These are phyloP conservation scores for Lasiodiplodia hormozganensis DNA, from an alignment of 2,329 filamentous ascomycete species.

Conservation along the genomic window DNA sequence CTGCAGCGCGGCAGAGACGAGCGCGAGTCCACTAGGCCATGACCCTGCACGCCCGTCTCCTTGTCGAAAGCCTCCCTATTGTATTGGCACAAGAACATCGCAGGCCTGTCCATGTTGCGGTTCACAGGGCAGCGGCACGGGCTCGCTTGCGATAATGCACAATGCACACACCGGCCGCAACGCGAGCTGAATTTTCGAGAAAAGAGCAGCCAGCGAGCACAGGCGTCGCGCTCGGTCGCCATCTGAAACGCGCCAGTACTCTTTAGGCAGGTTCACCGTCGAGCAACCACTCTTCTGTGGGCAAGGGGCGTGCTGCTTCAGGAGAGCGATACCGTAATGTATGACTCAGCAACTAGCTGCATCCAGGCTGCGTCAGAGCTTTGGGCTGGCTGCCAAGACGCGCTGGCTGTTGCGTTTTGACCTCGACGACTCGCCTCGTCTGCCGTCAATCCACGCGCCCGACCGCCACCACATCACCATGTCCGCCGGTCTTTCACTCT, in stretches of 20 bases:
- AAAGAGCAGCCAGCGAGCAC: conserved; percentile 1
- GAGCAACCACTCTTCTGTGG: background rate
- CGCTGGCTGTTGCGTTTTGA: conserved; percentile 5
- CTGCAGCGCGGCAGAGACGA: conserved; percentile 17
- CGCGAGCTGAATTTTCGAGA: conserved; percentile 21
- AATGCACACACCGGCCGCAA: conserved; percentile 14
- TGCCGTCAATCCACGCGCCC: conserved; percentile 17
- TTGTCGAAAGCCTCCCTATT: conserved; percentile 12
- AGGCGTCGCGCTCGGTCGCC: background rate
- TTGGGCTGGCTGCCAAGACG: background rate
- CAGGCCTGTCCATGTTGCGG: background rate
- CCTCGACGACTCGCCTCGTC: conserved; percentile 20
- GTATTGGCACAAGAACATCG: background rate
- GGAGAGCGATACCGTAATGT: background rate
- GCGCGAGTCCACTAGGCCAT: background rate
- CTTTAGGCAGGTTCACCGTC: background rate
- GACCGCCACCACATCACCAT: conserved; percentile 34
- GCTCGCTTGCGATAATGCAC: conserved; percentile 8
- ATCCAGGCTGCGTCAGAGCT: background rate
- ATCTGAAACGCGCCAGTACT: background rate
- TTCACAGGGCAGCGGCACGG: conserved; percentile 17
- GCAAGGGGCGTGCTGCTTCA: conserved; percentile 3
- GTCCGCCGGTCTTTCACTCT: conserved; percentile 68
- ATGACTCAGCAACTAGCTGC: conserved; percentile 1
- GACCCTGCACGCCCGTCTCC: background rate